Conservation (phyloP, 148 eudicot genomes). For the Cornus suecica region DNA sequence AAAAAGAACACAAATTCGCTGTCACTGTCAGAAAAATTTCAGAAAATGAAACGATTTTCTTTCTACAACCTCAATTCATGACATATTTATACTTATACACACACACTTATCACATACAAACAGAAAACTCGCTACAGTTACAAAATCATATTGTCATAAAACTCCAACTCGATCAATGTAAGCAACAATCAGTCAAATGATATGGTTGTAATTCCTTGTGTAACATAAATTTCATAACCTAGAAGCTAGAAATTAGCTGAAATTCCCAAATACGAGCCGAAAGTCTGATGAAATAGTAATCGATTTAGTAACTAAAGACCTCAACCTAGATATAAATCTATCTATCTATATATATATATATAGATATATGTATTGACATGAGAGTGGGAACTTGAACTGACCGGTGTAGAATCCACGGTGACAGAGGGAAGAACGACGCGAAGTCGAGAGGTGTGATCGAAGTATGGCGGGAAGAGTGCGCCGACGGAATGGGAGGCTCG, state of each 20-base stretch:
- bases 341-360: too few species aligned
- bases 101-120: too few species aligned
- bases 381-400: conserved; percentile 16
- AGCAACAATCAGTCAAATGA: too few species aligned
- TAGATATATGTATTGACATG: too few species aligned
- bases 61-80: background rate
- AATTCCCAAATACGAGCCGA: background rate
- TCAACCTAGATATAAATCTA: too few species aligned
- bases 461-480: conserved; percentile 3
- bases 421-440: conserved; percentile 21
- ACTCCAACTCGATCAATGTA: background rate
- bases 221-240: background rate
- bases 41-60: background rate
- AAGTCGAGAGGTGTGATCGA: conserved; percentile 5
- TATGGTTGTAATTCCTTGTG: background rate
- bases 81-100: too few species aligned
- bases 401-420: background rate
- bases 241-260: background rate
- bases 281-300: background rate
- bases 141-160: background rate
- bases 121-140: background rate
- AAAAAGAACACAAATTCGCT: background rate
- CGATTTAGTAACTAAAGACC: background rate
- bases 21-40: background rate
- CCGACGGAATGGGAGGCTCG: conserved; percentile 22